Evolutionary conservation across 202 grass and related monocot genomes (phyloP), one percentile per base, ranked within the genome.

Genomic region (Zizania palustris): DNA sequence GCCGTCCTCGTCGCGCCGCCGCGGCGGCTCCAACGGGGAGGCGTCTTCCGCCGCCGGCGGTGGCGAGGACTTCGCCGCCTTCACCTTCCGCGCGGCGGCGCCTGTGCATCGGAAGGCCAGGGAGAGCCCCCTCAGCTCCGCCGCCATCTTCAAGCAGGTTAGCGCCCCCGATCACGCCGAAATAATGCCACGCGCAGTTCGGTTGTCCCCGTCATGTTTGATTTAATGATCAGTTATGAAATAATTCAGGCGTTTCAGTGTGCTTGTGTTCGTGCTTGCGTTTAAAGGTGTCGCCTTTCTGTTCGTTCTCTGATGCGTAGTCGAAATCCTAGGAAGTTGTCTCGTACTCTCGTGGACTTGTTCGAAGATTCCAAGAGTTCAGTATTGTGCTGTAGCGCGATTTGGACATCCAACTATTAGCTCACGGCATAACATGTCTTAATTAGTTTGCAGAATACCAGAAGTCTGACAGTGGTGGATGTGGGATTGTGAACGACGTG

Each of bases 141-240:
- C 83, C 63, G 81, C 83, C 51, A 91, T 93, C 85, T 97, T 97
- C 80, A 89, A 92, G 76, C 93, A 97, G 90, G 93, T 91, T 7
- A 79, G 73, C 63, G 39, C 12, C 37, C 51, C 51, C 7, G 18
- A 54, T 54, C n/a, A 61, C 69, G 12, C 54, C 36, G 55, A 69
- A 74, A 63, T 73, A 74, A 63, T 73, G 42, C 48, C 37, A 9
- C 19, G 39, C 15, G 33, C 21, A 35, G 57, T 56, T 87, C 28
- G 7, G 13, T 12, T 75, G 57, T 18, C 1, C 38, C 15, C 18
- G 2, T 8, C 7, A 0, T 41, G 60, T 69, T 56, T 65, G 33
- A 59, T 82, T 60, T 61, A 45, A 57, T 61, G 33, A 57, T n/a
- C 28, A 7, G 41, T 50, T 51, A 72, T 41, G 22, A 3, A 12